Evolutionary conservation across 441 rosid genomes (phyloP).

Genomic region (Erodium moschatum): DNA sequence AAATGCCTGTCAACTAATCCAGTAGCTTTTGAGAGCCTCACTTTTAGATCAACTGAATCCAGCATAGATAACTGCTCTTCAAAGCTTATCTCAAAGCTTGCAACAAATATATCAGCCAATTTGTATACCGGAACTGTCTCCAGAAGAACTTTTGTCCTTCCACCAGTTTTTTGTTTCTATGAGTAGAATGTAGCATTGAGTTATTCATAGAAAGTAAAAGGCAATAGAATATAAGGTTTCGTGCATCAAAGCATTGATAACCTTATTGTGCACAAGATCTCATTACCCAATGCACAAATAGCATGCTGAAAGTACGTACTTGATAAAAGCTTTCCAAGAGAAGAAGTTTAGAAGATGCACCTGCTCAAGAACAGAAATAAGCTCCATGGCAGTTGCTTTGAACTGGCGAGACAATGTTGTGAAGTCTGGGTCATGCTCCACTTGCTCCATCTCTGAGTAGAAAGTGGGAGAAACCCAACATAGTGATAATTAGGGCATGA

Average conservation of each 20-base stretch:
- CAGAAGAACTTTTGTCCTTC: conserved; percentile 87
- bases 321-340: conserved; percentile 6
- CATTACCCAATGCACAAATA: neutral
- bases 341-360: conserved; percentile 25
- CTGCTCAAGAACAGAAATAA: conserved; percentile 92
- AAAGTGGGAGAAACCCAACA: conserved; percentile 25
- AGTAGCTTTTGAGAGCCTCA: conserved; percentile 84
- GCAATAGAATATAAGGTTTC: neutral
- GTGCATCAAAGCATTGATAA: conserved; percentile 11
- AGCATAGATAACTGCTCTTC: conserved; percentile 91
- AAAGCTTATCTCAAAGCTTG: conserved; percentile 96
- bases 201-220: conserved; percentile 13
- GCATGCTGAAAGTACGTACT: neutral
- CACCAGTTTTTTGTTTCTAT: conserved; percentile 90
- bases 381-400: conserved; percentile 90
- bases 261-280: neutral
- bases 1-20: conserved; percentile 96
- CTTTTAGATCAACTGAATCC: conserved; percentile 90
- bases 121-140: conserved; percentile 95
- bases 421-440: conserved; percentile 85
- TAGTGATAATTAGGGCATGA: conserved; percentile 14
- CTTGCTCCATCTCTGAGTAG: conserved; percentile 75
- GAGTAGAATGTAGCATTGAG: conserved; percentile 20
- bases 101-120: conserved; percentile 97
- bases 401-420: conserved; percentile 74